Evolutionary conservation across 805 yeast genomes (phyloP).

Genomic region (Kodamaea hsintzibuensis): DNA sequence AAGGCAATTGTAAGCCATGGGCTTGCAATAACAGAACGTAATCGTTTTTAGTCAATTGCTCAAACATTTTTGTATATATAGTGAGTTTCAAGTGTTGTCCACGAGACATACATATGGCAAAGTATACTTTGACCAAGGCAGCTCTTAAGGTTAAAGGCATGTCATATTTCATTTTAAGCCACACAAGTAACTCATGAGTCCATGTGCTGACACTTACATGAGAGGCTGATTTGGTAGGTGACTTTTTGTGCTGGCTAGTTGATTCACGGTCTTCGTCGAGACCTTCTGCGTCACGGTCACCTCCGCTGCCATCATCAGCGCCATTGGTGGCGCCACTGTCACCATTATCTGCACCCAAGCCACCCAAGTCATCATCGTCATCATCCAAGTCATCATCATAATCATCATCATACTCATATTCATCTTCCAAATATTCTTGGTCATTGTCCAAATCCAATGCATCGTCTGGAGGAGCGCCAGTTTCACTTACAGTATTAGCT

Average conservation of each 20-base stretch:
- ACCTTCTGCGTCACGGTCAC: conserved; percentile 35
- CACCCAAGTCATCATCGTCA: conserved; percentile 5
- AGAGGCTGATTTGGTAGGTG: conserved; percentile 69
- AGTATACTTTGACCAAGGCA: conserved; percentile 66
- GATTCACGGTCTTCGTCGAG: conserved; percentile 33
- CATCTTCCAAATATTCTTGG: neutral
- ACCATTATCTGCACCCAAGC: conserved; percentile 8
- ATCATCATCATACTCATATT: conserved; percentile 17
- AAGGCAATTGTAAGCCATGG: conserved; percentile 48
- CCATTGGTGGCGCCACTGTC: conserved; percentile 24
- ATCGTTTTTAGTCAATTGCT: conserved; percentile 53
- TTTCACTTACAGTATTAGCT: neutral
- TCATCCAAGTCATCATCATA: conserved; percentile 28
- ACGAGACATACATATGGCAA: conserved; percentile 66
- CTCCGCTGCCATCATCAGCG: conserved; percentile 37
- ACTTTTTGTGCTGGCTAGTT: conserved; percentile 57
- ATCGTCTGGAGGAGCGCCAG: neutral
- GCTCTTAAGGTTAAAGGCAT: conserved; percentile 69
- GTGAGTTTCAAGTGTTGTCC: conserved; percentile 67
- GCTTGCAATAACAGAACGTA: conserved; percentile 32
- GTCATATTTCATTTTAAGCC: conserved; percentile 76
- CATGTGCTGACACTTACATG: conserved; percentile 76
- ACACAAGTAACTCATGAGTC: conserved; percentile 81
- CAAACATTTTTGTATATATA: conserved; percentile 63
- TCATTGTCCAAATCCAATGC: conserved; percentile 1